These are phyloP conservation scores for Phytomonas francai DNA, from an alignment of 208 protist genomes.

Conservation along the genomic window DNA sequence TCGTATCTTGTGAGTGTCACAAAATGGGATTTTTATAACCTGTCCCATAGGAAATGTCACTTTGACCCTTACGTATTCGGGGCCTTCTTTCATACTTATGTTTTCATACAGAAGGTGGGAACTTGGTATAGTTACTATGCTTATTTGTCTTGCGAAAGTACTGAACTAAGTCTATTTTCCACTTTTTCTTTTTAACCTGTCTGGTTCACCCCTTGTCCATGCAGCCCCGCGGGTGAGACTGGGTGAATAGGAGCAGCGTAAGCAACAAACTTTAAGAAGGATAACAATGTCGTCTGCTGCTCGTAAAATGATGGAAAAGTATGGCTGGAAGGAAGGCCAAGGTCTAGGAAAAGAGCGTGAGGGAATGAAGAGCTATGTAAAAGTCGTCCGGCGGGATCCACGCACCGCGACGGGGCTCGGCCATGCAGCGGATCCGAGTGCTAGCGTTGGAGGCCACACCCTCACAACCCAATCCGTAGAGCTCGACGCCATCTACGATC, in stretches of 20 bases:
- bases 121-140: neutral
- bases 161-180: constrained; percentile 2
- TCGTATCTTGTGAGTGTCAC: constrained; percentile 10
- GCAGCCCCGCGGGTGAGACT: neutral
- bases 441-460: constrained; percentile 26
- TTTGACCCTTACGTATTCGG: neutral
- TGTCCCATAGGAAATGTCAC: neutral
- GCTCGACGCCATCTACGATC: constrained; percentile 57
- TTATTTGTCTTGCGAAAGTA: constrained; percentile 7
- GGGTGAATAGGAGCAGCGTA: neutral
- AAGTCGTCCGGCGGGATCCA: constrained; percentile 67
- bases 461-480: constrained; percentile 43
- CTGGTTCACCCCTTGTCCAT: constrained; percentile 1
- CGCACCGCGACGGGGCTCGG: constrained; percentile 60
- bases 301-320: constrained; percentile 76
- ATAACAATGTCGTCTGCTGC: constrained; percentile 50
- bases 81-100: neutral
- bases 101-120: neutral
- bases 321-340: constrained; percentile 81
- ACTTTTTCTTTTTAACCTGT: constrained; percentile 11
- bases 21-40: neutral
- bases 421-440: constrained; percentile 49
- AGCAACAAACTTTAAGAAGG: neutral
- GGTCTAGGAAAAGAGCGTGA: constrained; percentile 66
- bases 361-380: constrained; percentile 66